phyloP scores from a whole-genome alignment of 345 rosid genomes.

The Durio zibethinus region DNA sequence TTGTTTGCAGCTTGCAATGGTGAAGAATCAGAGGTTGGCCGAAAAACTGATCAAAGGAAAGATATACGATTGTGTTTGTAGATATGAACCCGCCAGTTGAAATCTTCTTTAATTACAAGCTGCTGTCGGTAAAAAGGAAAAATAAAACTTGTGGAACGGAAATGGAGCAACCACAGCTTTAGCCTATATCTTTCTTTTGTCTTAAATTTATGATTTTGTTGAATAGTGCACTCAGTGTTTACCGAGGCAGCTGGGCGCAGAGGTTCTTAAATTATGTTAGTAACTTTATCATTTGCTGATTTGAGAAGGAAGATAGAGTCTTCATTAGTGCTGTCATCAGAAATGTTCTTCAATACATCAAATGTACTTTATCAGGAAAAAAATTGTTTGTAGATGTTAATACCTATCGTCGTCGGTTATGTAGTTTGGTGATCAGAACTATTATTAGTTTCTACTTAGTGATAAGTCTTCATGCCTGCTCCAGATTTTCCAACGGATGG shows the following conservation, averaged over 20 bases:
- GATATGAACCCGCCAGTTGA: slow-evolving; percentile 60
- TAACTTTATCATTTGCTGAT: background rate
- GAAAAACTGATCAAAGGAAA: slow-evolving; percentile 80
- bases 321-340: background rate
- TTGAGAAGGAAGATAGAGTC: background rate
- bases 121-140: background rate
- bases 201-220: background rate
- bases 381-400: background rate
- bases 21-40: slow-evolving; percentile 95
- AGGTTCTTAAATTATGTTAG: background rate
- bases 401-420: too few relatives aligned
- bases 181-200: background rate
- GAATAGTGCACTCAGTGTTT: background rate
- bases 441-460: too few relatives aligned
- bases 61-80: slow-evolving; percentile 90
- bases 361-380: background rate
- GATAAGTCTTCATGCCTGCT: too few relatives aligned
- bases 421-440: too few relatives aligned
- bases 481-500: too few relatives aligned
- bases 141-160: background rate
- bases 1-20: slow-evolving; percentile 89
- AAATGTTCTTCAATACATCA: background rate
- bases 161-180: background rate
- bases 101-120: background rate
- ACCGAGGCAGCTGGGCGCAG: background rate